phyloP scores from a whole-genome alignment of 2,329 filamentous ascomycete species.

The Aspergillus proliferans region DNA sequence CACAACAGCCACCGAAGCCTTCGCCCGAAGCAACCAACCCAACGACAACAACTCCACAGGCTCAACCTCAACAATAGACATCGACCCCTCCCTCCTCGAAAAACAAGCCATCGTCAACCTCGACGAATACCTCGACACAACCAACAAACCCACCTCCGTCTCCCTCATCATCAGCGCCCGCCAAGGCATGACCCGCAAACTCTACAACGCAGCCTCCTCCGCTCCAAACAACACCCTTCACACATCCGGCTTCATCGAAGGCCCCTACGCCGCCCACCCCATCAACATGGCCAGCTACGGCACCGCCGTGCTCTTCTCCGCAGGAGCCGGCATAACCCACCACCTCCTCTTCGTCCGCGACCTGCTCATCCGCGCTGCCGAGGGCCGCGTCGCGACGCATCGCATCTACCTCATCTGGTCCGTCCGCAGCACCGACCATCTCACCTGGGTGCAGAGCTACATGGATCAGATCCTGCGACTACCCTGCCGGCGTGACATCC shows the following conservation, averaged over 20 bases:
- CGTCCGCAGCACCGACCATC: slow-evolving; percentile 53
- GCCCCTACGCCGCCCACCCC: slow-evolving; percentile 57
- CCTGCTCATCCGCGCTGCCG: slow-evolving; percentile 48
- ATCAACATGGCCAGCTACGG: slow-evolving; percentile 54
- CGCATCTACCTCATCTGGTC: slow-evolving; percentile 59
- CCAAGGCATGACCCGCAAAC: slow-evolving; percentile 57
- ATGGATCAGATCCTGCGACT: slow-evolving; percentile 60
- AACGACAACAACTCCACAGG: slow-evolving; percentile 1
- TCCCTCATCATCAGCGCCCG: slow-evolving; percentile 55
- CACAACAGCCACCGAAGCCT: slow-evolving; percentile 14
- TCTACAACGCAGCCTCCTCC: slow-evolving; percentile 52
- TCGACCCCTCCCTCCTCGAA: slow-evolving; percentile 22
- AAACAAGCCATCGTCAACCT: slow-evolving; percentile 23
- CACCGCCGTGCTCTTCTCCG: slow-evolving; percentile 60
- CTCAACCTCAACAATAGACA: slow-evolving; percentile 3
- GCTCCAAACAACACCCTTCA: slow-evolving; percentile 42
- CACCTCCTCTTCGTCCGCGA: slow-evolving; percentile 57
- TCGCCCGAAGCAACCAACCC: slow-evolving; percentile 6
- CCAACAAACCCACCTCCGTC: slow-evolving; percentile 35
- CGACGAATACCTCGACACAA: slow-evolving; percentile 17
- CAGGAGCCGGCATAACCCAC: slow-evolving; percentile 61
- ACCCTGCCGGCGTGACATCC: slow-evolving; percentile 52
- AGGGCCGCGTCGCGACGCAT: slow-evolving; percentile 51
- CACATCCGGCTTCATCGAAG: slow-evolving; percentile 55
- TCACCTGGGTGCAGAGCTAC: slow-evolving; percentile 59